phyloP scores from a whole-genome alignment of 768 basidiomycete genomes.

The Serendipita sp. region DNA sequence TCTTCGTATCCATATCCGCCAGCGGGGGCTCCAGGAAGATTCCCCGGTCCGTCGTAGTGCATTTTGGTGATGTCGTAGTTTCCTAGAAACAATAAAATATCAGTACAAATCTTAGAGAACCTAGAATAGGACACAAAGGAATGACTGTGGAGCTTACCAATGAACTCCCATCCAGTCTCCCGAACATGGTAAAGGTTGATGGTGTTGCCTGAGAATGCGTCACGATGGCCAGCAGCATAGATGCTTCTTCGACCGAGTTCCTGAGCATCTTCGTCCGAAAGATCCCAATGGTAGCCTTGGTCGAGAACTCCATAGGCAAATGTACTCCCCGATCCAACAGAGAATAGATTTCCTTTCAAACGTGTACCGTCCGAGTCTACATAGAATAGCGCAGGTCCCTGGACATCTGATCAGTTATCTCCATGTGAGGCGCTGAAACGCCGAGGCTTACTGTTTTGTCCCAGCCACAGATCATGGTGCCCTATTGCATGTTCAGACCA shows the following conservation, averaged over 20 bases:
- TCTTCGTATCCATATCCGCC: conserved; percentile 68
- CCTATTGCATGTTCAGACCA: conserved; percentile 29
- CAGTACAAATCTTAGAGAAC: neutral
- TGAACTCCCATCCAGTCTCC: conserved; percentile 89
- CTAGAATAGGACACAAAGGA: conserved; percentile 6
- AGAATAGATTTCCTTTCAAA: conserved; percentile 93
- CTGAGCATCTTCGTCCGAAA: conserved; percentile 83
- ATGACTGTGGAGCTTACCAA: conserved; percentile 34
- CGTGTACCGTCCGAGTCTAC: conserved; percentile 96
- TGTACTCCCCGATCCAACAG: conserved; percentile 94
- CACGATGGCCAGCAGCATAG: conserved; percentile 91
- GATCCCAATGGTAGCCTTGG: conserved; percentile 86
- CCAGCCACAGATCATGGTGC: conserved; percentile 99
- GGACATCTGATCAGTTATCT: conserved; percentile 4
- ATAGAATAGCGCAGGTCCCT: conserved; percentile 91
- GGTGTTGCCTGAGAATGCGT: conserved; percentile 90
- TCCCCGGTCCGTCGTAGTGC: conserved; percentile 78
- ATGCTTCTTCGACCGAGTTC: conserved; percentile 88
- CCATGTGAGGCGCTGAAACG: neutral
- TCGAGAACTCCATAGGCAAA: conserved; percentile 99
- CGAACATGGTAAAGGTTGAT: conserved; percentile 93
- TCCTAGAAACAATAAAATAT: conserved; percentile 28
- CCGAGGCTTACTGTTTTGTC: conserved; percentile 74
- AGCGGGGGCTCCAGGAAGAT: conserved; percentile 43
- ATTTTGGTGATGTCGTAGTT: conserved; percentile 83